Conservation (phyloP, 768 basidiomycete species). For the Lactarius hengduanensis region DNA sequence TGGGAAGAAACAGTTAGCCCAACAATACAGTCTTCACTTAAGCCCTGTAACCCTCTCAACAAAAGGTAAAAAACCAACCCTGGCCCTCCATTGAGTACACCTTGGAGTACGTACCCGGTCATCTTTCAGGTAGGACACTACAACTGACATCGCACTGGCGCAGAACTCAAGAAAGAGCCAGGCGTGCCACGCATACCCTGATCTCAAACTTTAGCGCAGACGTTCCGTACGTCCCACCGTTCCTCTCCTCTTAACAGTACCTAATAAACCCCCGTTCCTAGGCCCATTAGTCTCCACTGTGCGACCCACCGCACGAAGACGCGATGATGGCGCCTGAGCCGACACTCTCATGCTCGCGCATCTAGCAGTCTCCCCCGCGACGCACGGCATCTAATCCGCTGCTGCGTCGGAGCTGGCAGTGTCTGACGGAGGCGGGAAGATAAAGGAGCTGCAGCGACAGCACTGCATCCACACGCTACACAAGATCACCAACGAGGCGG, state of each 20-base stretch:
- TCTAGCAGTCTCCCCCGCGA: slow-evolving; percentile 41
- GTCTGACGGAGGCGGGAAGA: slow-evolving; percentile 40
- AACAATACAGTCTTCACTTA: too few relatives aligned
- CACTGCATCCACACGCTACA: slow-evolving; percentile 78
- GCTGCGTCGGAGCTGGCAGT: slow-evolving; percentile 32
- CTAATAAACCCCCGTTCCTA: too few relatives aligned
- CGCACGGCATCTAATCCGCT: slow-evolving; percentile 31
- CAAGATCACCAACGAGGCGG: slow-evolving; percentile 91
- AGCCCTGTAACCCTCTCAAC: too few relatives aligned
- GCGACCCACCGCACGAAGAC: slow-evolving; percentile 44
- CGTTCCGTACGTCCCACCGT: slow-evolving; percentile 39
- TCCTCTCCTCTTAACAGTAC: too few relatives aligned
- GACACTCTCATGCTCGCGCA: slow-evolving; percentile 57
- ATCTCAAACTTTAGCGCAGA: slow-evolving; percentile 59
- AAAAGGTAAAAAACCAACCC: not conserved
- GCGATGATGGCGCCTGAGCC: slow-evolving; percentile 73
- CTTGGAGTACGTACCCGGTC: not conserved
- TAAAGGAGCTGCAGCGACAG: slow-evolving; percentile 62
- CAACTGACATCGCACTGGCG: not conserved
- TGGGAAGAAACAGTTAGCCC: too few relatives aligned
- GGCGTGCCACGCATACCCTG: slow-evolving; percentile 79
- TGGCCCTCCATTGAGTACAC: too few relatives aligned
- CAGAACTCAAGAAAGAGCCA: slow-evolving; percentile 86
- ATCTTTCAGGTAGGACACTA: not conserved
- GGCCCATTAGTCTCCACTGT: slow-evolving; percentile 7